phyloP scores from a whole-genome alignment of 2,329 filamentous ascomycete genomes.

The Fonsecaea pugnacius region DNA sequence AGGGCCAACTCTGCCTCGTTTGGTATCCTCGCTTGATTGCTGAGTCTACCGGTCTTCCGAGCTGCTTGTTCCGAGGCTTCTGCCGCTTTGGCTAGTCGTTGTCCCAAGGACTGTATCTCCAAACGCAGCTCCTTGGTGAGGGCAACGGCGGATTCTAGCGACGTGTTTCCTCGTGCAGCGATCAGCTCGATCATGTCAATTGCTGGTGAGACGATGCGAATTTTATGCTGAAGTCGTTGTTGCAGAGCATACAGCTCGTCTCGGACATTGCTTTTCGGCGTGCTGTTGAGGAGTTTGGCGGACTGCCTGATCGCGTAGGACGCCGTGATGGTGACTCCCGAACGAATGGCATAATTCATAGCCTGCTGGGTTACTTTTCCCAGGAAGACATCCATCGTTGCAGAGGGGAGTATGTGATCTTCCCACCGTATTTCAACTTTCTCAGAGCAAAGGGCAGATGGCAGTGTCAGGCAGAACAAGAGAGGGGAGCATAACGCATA shows the following conservation, averaged over 20 bases:
- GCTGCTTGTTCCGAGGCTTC: constrained; percentile 61
- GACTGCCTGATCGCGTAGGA: constrained; percentile 84
- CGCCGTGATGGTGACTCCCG: constrained; percentile 83
- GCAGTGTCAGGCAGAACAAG: neutral
- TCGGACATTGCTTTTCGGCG: constrained; percentile 68
- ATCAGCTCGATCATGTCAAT: constrained; percentile 93
- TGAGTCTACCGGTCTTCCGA: constrained; percentile 45
- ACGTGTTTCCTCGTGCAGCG: constrained; percentile 74
- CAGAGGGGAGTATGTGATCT: neutral
- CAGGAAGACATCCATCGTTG: constrained; percentile 72
- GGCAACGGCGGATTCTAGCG: constrained; percentile 80
- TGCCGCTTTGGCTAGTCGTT: constrained; percentile 72
- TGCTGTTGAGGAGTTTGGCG: constrained; percentile 74
- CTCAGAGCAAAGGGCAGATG: neutral
- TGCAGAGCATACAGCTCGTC: constrained; percentile 75
- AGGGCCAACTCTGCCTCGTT: constrained; percentile 68
- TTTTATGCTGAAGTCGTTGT: constrained; percentile 78
- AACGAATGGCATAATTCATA: constrained; percentile 89
- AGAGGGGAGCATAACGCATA: neutral
- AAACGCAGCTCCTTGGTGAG: constrained; percentile 81
- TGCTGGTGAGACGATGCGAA: constrained; percentile 84
- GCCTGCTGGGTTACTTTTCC: constrained; percentile 74
- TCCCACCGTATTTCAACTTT: neutral
- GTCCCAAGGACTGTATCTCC: constrained; percentile 80
- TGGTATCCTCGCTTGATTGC: constrained; percentile 51